These are phyloP conservation scores for Vitellaria paradoxa DNA, from an alignment of 179 eudicot genomes.

Conservation along the genomic window DNA sequence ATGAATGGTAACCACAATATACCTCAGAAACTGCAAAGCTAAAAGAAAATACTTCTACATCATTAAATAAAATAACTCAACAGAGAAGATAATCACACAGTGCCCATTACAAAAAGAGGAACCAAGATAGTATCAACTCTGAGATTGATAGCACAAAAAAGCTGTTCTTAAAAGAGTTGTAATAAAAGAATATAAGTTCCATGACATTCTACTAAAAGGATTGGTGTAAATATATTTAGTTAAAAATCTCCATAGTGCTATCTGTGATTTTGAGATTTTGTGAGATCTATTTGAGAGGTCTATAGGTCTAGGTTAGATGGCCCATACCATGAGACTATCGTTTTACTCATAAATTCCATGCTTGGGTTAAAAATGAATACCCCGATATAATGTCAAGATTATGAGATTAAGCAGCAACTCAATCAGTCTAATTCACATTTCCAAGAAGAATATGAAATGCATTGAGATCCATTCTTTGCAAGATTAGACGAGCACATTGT, in stretches of 20 bases:
- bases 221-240: too few species aligned
- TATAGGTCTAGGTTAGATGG: too few species aligned
- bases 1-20: slow-evolving; percentile 84
- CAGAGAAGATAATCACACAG: background rate
- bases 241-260: background rate
- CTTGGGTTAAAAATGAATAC: too few species aligned
- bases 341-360: too few species aligned
- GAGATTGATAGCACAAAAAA: background rate
- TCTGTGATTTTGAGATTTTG: background rate
- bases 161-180: too few species aligned
- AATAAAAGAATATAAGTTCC: too few species aligned
- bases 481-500: background rate
- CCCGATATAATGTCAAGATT: too few species aligned
- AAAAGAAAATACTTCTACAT: slow-evolving; percentile 15
- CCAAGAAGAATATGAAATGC: background rate
- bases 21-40: slow-evolving; percentile 65
- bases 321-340: background rate
- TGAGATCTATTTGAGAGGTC: background rate
- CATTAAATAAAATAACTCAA: slow-evolving; percentile 16
- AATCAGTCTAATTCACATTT: background rate
- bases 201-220: too few species aligned
- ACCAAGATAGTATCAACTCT: background rate
- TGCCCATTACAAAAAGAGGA: background rate
- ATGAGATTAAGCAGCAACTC: background rate
- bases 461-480: background rate